Base-by-base conservation (phyloP, 192 early-diverging fungal species). In the Podochytrium sp. region DNA sequence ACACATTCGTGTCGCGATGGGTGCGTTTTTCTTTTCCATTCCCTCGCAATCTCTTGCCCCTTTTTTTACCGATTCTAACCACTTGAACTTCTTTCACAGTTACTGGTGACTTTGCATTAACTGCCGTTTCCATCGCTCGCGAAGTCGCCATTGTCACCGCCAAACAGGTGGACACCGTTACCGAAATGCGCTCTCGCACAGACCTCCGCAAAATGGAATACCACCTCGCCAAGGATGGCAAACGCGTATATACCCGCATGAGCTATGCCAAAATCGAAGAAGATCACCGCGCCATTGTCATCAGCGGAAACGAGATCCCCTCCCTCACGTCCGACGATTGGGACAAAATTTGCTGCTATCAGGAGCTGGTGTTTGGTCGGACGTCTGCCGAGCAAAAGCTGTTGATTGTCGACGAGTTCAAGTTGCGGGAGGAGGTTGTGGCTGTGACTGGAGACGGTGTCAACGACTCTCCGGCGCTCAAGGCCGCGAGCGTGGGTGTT, bases 391-490 rank as follows among this genome's bases (percentile, higher is more conserved):
- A 93, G 64, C 92, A 94, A 75, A 95, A 95, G 73, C 85, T 94
- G 27, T 76, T 84, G 77, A 92, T 95, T 58, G 55, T 57, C 55
- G 27, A 57, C 10, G 16, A 90, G 70, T 81, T 92, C 51, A 87
- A 92, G 58, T 80, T 79, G 6, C 89, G 91, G 71, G 79, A 84
- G 67, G 81, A 91, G 53, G 81, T 88, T 16, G 93, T 97, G 3
- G 94, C 88, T 1, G 92, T 95, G 20, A 95, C 93, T 33, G 95
- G 95, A 57, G 95, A 96, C 77, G 95, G 94, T 55, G 92, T 93
- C 12, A 96, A 96, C 74, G 95, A 97, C 67, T 85, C 93, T 55
- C 93, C 94, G 16, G 93, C 95, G 18, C 84, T 97, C 58, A 93
- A 91, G 60, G 88, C 89, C 14, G 93, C 95, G 14, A 85, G 95